Evolutionary conservation across 2,329 filamentous ascomycete species (phyloP), one percentile per base, ranked within the genome.

Genomic region (Diplodia corticola): DNA sequence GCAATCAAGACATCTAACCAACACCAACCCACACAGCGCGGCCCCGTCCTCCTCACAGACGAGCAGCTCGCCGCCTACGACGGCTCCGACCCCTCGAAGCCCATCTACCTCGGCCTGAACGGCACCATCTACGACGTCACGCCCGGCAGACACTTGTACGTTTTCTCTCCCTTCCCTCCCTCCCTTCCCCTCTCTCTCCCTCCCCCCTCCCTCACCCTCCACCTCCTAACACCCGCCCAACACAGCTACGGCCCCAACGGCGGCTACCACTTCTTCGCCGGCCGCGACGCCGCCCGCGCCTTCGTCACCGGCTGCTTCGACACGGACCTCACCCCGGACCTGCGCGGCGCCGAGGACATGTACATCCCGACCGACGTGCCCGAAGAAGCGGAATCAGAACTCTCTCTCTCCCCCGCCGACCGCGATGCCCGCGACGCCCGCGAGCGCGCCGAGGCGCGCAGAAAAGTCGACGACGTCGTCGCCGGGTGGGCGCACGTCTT

Each of bases 231-330:
- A 24, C 6, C 24, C 12, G 24, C n/a, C n/a, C 35, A 24, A 33
- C 22, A 17, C 57, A 68, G 61, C 67, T 84, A 84, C 83, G 86
- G 71, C 78, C 85, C 93, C 0, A 93, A 92, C 30, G 95, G 93
- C 4, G 88, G 88, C 44, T 99, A 99, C 83, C 85, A 89, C 73
- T 89, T 90, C 80, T 97, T 99, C 78, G 87, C 93, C 0, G 95
- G 94, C 68, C 85, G 85, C 69, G 95, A 99, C 79, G 93, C 94
- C 37, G 88, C 91, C 15, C 89, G 95, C 57, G 92, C 89, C 22
- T 99, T 93, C 78, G 88, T 99, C 22, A 98, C 95, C 2, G 92
- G 92, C 20, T 99, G 95, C 78, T 99, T 99, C 80, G 82, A 86
- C 46, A 89, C 92, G 69, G 95, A 99, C 82, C 83, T 89, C 35